Base-by-base conservation (phyloP, 148 eudicot species). In the Linanthus parryae region DNA sequence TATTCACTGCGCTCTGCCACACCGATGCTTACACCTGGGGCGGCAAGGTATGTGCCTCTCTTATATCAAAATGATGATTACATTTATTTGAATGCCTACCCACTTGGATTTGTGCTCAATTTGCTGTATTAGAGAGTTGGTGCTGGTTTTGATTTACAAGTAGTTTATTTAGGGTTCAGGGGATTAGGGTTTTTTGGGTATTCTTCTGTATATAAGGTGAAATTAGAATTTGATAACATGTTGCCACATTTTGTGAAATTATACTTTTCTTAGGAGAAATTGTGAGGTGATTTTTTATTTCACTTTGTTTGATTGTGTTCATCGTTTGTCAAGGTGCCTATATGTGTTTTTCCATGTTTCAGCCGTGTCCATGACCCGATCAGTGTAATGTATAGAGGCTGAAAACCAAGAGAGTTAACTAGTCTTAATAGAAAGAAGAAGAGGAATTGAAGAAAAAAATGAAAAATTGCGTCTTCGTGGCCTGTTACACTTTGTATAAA, bases 21-120 rank as follows among this genome's bases (percentile, higher is more conserved):
- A 94, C 99, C 29, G 99, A 94, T 64, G 99, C 99, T 43, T 94
- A 94, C 61, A 94, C 99, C 56, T 94, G 99, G 99, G 72, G 88
- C 56, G 99, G 99, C 70, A 88, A 94, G 98, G 98, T 92, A 57
- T 0, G 17, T 41, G 17, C 42, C n/a, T 14, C 16, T 6, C 14
- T 38, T 38, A 39, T 39, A 39, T 4, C 19, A 40, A 8, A 40
- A 40, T 8, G 44, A 8, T 40, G 2, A n/a, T 21, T 21, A 14
- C 15, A 18, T 10, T 40, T 40, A n/a, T 18, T 40, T n/a, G 19
- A 21, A 15, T 21, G 44, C 5, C 2, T 40, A 7, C 17, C 16
- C 3, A 12, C 42, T 38, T 38, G 13, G 16, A 12, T n/a, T 38
- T 4, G 3, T 11, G 6, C 12, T 11, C 12, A 38, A 38, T n/a